Base-by-base conservation (phyloP, 768 basidiomycete genomes). In the Serendipita sp. region DNA sequence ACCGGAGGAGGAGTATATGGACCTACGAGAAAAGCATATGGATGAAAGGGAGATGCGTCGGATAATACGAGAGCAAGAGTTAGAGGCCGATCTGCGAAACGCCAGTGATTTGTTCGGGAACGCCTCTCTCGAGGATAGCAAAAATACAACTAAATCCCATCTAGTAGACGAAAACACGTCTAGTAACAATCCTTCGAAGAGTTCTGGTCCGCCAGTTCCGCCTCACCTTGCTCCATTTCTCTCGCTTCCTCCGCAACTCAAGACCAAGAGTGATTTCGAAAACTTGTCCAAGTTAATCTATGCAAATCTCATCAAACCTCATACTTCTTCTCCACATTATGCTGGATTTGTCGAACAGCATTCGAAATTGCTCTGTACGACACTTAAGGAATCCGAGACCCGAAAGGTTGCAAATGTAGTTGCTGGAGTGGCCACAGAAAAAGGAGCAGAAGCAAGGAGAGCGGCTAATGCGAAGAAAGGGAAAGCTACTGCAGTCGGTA, bases 401-500 rank as follows among this genome's bases (percentile, higher is more conserved):
- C 82, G 93, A 67, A 97, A 97, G 72, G 89, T 83, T 0, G 89
- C 92, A 0, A 88, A 84, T 60, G 84, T 79, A 2, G 76, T 99
- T 64, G 91, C 89, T 15, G 86, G 89, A 2, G 78, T 98, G 3
- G 88, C 92, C 60, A 97, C 95, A 71, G 92, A 94, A 77, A 99
- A 98, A 77, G 90, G 94, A 76, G 89, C 84, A 75, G 91, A 91
- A 72, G 85, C 87, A 69, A 81, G 86, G 68, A 91, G 93, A 41
- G 90, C 88, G 73, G 79, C 84, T 1, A 86, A 83, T 66, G 91
- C 92, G 35, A 96, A 94, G 82, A 95, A 92, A 78, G 94, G 94
- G 77, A 75, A 96, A 89, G 73, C 93, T 94, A 28, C 81, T 74
- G 3, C 75, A 96, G 41, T 92, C 90, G 1, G 81, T 84, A 16